A percentile compares a stretch with the other conserved stretches of the same genome.
Evolutionary conservation across 2,329 filamentous ascomycete species (phyloP).

Genomic region (Parastagonospora nodorum): DNA sequence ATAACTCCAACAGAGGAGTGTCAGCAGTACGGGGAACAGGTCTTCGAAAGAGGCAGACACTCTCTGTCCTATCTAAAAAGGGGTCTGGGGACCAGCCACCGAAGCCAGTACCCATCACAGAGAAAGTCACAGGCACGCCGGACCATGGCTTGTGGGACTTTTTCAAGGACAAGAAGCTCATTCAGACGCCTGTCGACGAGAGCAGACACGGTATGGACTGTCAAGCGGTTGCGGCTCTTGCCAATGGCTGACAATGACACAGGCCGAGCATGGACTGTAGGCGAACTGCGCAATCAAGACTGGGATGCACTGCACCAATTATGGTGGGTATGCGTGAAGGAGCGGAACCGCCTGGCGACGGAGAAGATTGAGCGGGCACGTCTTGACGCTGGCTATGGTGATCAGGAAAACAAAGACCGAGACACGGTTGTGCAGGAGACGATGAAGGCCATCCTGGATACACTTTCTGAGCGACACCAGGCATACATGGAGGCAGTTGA

Average conservation of each 20-base stretch:
- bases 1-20: conserved; percentile 79
- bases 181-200: conserved; percentile 74
- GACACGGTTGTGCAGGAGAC: conserved; percentile 73
- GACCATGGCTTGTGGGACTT: conserved; percentile 93
- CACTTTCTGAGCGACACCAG: conserved; percentile 86
- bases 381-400: conserved; percentile 74
- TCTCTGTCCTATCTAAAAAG: conserved; percentile 70
- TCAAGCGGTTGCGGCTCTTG: background rate
- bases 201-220: conserved; percentile 64
- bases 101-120: conserved; percentile 67
- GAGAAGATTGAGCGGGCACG: conserved; percentile 70
- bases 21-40: conserved; percentile 81
- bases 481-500: conserved; percentile 78
- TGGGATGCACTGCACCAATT: conserved; percentile 92
- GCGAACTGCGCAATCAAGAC: conserved; percentile 85
- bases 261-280: conserved; percentile 80
- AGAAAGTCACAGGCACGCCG: conserved; percentile 66
- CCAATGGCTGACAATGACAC: conserved; percentile 32
- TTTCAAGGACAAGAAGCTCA: conserved; percentile 72
- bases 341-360: conserved; percentile 88
- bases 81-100: conserved; percentile 62
- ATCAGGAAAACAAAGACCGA: conserved; percentile 67
- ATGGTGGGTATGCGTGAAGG: conserved; percentile 94
- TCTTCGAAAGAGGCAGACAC: conserved; percentile 64
- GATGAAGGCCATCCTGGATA: conserved; percentile 81